Evolutionary conservation across 2,329 filamentous ascomycete genomes (phyloP).

Genomic region (Fusarium ambrosium): DNA sequence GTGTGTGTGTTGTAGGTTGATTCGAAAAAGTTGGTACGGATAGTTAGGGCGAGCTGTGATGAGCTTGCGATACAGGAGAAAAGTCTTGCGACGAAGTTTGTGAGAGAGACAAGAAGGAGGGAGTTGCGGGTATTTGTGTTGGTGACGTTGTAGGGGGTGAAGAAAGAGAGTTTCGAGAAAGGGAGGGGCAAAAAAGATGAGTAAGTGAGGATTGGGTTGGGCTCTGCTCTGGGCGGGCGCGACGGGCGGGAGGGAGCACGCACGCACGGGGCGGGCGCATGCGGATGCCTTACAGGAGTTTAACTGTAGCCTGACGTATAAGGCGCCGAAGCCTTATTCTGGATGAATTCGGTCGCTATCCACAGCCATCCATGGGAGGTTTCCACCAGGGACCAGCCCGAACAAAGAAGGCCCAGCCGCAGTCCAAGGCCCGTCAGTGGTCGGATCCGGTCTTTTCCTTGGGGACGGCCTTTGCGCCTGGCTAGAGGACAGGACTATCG

Average conservation of each 20-base stretch:
- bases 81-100: conserved; percentile 39
- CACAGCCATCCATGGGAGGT: conserved; percentile 26
- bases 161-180: conserved; percentile 33
- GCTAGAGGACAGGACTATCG: background rate
- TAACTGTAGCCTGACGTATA: conserved; percentile 5
- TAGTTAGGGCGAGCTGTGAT: background rate
- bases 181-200: conserved; percentile 43
- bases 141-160: conserved; percentile 42
- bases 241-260: conserved; percentile 26
- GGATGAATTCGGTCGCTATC: conserved; percentile 31
- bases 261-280: background rate
- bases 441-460: background rate
- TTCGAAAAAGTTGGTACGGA: conserved; percentile 20
- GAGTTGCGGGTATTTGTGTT: conserved; percentile 42
- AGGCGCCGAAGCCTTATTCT: conserved; percentile 24
- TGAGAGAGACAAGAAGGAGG: conserved; percentile 23
- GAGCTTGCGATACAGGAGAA: conserved; percentile 4
- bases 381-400: conserved; percentile 7
- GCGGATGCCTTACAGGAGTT: background rate
- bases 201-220: conserved; percentile 28
- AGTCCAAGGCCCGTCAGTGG: background rate
- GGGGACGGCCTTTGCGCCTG: background rate
- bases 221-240: background rate
- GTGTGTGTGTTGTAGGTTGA: conserved; percentile 3
- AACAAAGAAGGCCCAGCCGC: conserved; percentile 3